Base-by-base conservation (phyloP, 2,329 filamentous ascomycete genomes). In the Talaromyces sp. region DNA sequence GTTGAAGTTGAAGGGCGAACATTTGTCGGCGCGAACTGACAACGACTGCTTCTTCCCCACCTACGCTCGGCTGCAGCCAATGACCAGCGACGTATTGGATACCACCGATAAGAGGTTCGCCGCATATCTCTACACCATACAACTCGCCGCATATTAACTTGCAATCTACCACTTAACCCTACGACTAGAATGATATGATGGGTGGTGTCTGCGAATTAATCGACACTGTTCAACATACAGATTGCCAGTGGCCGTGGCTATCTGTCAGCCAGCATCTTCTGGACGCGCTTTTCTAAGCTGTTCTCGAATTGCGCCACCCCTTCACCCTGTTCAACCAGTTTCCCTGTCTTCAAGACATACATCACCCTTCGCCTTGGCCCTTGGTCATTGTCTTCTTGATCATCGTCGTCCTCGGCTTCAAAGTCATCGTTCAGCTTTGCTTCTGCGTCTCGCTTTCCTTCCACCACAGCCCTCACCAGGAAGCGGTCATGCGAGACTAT, bases 401-500 rank as follows among this genome's bases (percentile, higher is more conserved):
- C 77, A 57, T 81, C 80, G 50, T 81, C 80, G 2, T 81, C 81
- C 0, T 77, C 75, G 0, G 76, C 79, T 16, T 81, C 77, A 16
- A 79, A 82, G 2, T 79, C 78, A 1, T 78, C 79, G 14, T 78
- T 75, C 5, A 75, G 57, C 27, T 67, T 68, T 33, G 72, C 67
- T 23, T 74, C 82, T 1, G 69, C 70, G 23, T 76, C 78, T 14
- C 77, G 70, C 54, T 83, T 74, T 0, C 88, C 88, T 70, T 91
- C 88, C 0, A 95, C 81, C 0, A 89, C 89, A 2, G 86, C 87
- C 53, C 88, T 83, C 76, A 95, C 83, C 68, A 96, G 89, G 82
- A 90, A 96, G 34, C 92, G 82, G 72, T 96, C 91, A 77, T 96
- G 92, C 40, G 87, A 92, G 4, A 95, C 88, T 5, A 95, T 77